phyloP scores from a whole-genome alignment of 768 basidiomycete species.

The Suillus tomentosus region DNA sequence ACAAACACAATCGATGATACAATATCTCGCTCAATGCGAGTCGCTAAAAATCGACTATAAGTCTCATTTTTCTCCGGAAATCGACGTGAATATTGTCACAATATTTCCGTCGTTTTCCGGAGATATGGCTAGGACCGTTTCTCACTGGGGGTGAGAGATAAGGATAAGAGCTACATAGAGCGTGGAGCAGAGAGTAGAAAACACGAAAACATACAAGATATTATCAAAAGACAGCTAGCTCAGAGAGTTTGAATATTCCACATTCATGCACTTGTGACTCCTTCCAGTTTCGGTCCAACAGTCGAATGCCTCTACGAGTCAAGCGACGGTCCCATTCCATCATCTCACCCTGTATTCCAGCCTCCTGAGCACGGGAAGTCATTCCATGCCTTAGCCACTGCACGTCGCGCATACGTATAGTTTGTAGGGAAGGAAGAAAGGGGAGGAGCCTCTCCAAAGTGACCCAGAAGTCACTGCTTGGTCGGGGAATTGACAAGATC shows the following conservation, averaged over 20 bases:
- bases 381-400: constrained; percentile 75
- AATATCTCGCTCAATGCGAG: too few species aligned
- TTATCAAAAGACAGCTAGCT: background rate
- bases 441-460: constrained; percentile 58
- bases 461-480: constrained; percentile 57
- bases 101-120: too few species aligned
- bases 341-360: constrained; percentile 84
- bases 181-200: background rate
- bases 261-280: constrained; percentile 32
- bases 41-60: too few species aligned
- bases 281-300: constrained; percentile 77
- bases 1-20: too few species aligned
- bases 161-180: background rate
- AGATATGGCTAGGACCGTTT: too few species aligned
- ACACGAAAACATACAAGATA: background rate
- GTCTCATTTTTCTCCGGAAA: too few species aligned
- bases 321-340: constrained; percentile 69
- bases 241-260: background rate
- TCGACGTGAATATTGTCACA: too few species aligned
- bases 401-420: constrained; percentile 65
- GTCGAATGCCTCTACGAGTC: constrained; percentile 52
- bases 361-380: constrained; percentile 61
- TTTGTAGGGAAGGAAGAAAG: constrained; percentile 54
- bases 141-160: too few species aligned
- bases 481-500: constrained; percentile 77